Base-by-base conservation (phyloP, 306 rosid species). In the Gastrolobium bilobum region DNA sequence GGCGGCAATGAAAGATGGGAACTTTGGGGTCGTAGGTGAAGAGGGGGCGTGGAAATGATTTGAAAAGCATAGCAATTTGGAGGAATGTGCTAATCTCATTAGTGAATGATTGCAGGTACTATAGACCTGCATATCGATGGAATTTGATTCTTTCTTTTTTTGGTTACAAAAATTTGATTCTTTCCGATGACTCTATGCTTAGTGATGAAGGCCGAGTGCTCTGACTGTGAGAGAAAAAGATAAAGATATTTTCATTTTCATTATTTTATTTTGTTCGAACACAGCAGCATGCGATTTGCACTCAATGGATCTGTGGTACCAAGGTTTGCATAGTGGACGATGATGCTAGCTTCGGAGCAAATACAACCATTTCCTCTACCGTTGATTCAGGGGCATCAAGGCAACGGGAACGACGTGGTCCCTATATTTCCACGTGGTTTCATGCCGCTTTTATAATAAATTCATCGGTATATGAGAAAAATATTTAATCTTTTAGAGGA, bases 81-180 rank as follows among this genome's bases (percentile, higher is more conserved):
- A 68, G n/a, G 83, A 79, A 33, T 64, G 73, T 1, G 71, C 68
- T 20, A 90, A 72, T 50, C 81, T 83, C 52, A 85, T 15, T 4
- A 53, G 73, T 10, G 47, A 39, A n/a, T 75, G 80, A 3, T 93
- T 61, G 88, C 82, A 83, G 67, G 87, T 86, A 72, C 85, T 81
- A 4, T 86, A 87, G 15, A 82, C 20, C 51, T 61, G 81, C 85
- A 71, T 71, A 42, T 11, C 31, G 44, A 15, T 39, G 15, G 5
- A 75, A 33, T 10, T 13, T 2, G 31, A 60, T 60, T 20, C 26
- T 20, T 20, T 20, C 26, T 20, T 20, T 20, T 20, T 20, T 20
- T 20, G 26, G 26, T 20, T 20, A 20, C 26, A 20, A 26, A 43
- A 60, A 68, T 76, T 68, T 50, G 73, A 68, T 81, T 67, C 77